Conservation (phyloP, 306 rosid genomes). For the Casuarina glauca region DNA sequence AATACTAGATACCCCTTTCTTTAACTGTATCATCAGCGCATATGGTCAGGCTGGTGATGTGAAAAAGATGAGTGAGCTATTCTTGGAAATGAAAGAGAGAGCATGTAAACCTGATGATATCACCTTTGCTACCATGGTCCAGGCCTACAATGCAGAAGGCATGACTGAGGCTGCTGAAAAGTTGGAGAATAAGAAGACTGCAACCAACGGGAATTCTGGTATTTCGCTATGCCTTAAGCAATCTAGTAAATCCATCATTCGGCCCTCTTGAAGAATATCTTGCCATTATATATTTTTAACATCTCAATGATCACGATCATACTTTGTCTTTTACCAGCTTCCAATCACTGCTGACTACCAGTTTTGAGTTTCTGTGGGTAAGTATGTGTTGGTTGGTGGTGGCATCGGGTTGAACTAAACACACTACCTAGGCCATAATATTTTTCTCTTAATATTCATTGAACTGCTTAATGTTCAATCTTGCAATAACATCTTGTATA, state of each 20-base stretch:
- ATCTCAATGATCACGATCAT: background rate
- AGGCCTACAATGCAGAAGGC: conserved; percentile 62
- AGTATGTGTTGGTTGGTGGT: background rate
- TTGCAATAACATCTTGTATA: background rate
- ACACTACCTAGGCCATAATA: too few species aligned
- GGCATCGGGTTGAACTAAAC: too few species aligned
- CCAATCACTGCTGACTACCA: background rate
- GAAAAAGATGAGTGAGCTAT: conserved; percentile 57
- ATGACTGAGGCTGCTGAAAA: conserved; percentile 69
- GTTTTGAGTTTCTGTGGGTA: background rate
- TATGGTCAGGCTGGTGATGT: conserved; percentile 72
- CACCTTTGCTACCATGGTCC: conserved; percentile 72
- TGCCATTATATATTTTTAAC: background rate
- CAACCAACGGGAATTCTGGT: conserved; percentile 43
- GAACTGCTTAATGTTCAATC: background rate
- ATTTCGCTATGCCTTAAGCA: conserved; percentile 23
- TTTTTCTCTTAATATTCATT: background rate
- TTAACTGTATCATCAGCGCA: conserved; percentile 71
- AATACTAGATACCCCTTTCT: conserved; percentile 71
- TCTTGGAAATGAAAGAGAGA: conserved; percentile 68
- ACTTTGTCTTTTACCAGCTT: background rate
- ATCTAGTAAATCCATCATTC: background rate
- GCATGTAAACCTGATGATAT: conserved; percentile 64
- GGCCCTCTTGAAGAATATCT: background rate
- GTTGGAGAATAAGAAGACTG: conserved; percentile 50